Evolutionary conservation across 2,329 filamentous ascomycete species (phyloP), one percentile per base, ranked within the genome.

Genomic region (Calonectria pseudoturangicola): DNA sequence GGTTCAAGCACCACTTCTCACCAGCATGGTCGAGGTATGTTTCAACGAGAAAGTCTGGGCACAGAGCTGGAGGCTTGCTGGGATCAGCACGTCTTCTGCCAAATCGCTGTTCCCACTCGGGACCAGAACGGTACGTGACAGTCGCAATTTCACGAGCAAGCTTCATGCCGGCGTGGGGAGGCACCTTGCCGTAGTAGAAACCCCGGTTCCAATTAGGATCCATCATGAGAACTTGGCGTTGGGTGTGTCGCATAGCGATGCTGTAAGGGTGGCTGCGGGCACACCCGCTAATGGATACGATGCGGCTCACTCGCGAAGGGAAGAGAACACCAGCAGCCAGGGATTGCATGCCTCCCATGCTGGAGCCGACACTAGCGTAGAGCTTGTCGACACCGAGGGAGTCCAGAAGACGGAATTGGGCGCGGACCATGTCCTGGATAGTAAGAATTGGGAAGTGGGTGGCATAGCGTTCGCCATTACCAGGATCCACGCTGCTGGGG

Each of bases 281-380:
- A 83, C 97, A 99, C 15, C 96, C 97, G 81, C 94, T 97, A 81
- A 98, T 97, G 80, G 93, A 96, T 45, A 95, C 94, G 74, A 99
- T 91, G 76, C 93, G 92, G 47, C 92, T 92, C 3, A 99, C 93
- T 41, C 96, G 90, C 47, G 94, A 91, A 0, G 95, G 94, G 82
- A 96, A 98, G 36, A 98, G 86, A 1, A 94, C 92, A 4, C 95
- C 97, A 0, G 95, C 94, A 9, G 96, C 96, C 6, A 99, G 89
- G 77, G 94, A 97, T 83, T 98, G 96, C 97, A 99, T 99, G 68
- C 97, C 97, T 66, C 97, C 97, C 97, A 99, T 99, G 84, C 95
- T 98, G 7, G 95, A 95, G 16, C 97, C 97, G 25, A 99, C 96
- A 72, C 95, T 98, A 21, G 97, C 97, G 83, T 98, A 95, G 12